Base-by-base conservation (phyloP, 345 rosid genomes). In the Citrus sp. region DNA sequence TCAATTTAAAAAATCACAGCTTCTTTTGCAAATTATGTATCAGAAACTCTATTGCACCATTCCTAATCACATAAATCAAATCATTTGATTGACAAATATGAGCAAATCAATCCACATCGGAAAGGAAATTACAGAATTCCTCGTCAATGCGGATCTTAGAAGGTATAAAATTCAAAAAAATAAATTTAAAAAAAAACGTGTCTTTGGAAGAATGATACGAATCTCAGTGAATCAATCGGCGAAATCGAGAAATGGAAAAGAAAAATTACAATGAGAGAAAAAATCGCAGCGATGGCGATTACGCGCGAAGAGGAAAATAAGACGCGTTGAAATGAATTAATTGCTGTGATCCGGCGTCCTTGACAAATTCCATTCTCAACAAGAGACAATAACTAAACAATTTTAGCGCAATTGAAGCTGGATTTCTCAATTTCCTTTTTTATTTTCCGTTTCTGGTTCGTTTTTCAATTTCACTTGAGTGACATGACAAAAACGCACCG, bases 271-370 rank as follows among this genome's bases (percentile, higher is more conserved):
- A 74, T 64, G 70, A 78, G 46, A 74, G 62, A 64, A 37, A 73
- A 59, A 27, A 54, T 51, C 61, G 27, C 1, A 74, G 76, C 56
- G 79, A 73, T 42, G 62, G 28, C 38, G 81, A 83, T 71, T 78
- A 84, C 21, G 78, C 78, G 77, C 61, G 73, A 79, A 82, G 74
- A 76, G 78, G 74, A 49, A 77, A 55, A 32, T 34, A 21, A 56
- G 69, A 46, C 5, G 35, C 72, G 72, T 77, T 62, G 75, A 79
- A 74, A 60, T 69, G 76, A 79, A 55, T 74, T 28, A 27, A 77
- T 64, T 64, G 82, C 74, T 60, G 82, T 40, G 84, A 92, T 89
- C 91, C 91, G 83, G 85, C 79, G 84, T 32, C 78, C 77, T 77
- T 84, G 71, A 78, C 80, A 86, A 82, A 82, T 82, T 80, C 90